These are phyloP conservation scores for Dictyostelium intermedium DNA, from an alignment of 78 protist genomes.

Conservation along the genomic window DNA sequence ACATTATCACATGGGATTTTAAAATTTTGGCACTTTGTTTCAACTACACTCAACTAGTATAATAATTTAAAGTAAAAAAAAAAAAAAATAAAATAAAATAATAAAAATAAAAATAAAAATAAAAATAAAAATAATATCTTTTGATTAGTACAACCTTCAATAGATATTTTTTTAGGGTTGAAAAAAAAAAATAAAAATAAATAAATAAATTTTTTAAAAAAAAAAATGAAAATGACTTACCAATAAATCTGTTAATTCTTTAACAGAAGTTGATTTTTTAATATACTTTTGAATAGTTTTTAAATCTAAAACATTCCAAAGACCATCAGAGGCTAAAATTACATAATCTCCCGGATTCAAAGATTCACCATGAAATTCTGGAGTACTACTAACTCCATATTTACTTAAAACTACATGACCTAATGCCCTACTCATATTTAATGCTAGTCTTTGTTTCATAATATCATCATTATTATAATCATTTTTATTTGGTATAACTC, in stretches of 20 bases:
- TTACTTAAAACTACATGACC: constrained; percentile 57
- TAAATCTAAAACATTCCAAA: constrained; percentile 27
- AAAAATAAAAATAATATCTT: neutral
- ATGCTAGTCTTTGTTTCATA: constrained; percentile 27
- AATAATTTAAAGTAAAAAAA: neutral
- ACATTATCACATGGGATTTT: constrained; percentile 42
- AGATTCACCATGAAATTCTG: neutral
- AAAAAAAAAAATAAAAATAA: neutral
- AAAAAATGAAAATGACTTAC: neutral
- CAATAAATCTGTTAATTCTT: neutral
- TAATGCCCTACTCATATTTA: constrained; percentile 71
- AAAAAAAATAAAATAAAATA: neutral
- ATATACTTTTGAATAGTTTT: neutral
- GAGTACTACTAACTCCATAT: constrained; percentile 42
- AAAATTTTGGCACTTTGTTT: neutral
- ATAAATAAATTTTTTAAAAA: neutral
- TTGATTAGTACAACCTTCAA: neutral
- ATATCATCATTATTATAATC: constrained; percentile 21
- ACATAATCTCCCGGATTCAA: neutral
- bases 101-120: neutral
- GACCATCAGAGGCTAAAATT: constrained; percentile 43
- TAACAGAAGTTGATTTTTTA: neutral
- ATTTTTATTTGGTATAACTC: constrained; percentile 28
- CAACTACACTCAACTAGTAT: neutral
- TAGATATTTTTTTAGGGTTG: neutral